phyloP scores from a whole-genome alignment of 148 eudicot genomes.

The Chenopodium quinoa region DNA sequence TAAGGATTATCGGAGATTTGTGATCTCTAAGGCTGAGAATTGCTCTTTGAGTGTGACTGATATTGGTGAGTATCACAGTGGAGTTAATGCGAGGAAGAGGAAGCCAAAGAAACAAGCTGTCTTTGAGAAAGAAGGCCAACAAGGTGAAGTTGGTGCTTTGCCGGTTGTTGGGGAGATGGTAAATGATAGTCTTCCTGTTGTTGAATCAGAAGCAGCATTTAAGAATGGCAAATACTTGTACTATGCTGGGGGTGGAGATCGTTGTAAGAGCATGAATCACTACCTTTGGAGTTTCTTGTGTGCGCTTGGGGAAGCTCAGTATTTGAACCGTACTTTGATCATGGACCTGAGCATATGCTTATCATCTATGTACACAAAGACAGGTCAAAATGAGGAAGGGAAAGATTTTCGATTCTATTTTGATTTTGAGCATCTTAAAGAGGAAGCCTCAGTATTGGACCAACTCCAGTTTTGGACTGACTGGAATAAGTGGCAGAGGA shows the following conservation, averaged over 20 bases:
- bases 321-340: constrained; percentile 80
- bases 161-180: constrained; percentile 74
- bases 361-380: constrained; percentile 72
- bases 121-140: constrained; percentile 48
- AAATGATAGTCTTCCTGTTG: constrained; percentile 77
- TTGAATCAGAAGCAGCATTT: constrained; percentile 73
- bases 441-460: constrained; percentile 79
- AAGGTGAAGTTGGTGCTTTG: constrained; percentile 27
- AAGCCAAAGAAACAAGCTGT: constrained; percentile 53
- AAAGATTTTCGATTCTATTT: constrained; percentile 92
- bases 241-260: constrained; percentile 80
- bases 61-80: constrained; percentile 87
- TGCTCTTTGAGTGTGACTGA: constrained; percentile 62
- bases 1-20: constrained; percentile 81
- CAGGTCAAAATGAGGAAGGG: constrained; percentile 73
- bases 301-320: constrained; percentile 95
- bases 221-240: constrained; percentile 63
- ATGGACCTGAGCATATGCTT: constrained; percentile 82
- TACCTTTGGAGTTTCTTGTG: constrained; percentile 93
- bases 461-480: constrained; percentile 72
- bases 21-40: constrained; percentile 54
- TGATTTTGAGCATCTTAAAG: constrained; percentile 91
- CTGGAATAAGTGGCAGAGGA: constrained; percentile 79
- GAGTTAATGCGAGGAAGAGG: constrained; percentile 81
- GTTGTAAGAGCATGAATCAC: constrained; percentile 94